These are phyloP conservation scores for Rickenella mellea DNA, from an alignment of 768 basidiomycete species.

Conservation along the genomic window DNA sequence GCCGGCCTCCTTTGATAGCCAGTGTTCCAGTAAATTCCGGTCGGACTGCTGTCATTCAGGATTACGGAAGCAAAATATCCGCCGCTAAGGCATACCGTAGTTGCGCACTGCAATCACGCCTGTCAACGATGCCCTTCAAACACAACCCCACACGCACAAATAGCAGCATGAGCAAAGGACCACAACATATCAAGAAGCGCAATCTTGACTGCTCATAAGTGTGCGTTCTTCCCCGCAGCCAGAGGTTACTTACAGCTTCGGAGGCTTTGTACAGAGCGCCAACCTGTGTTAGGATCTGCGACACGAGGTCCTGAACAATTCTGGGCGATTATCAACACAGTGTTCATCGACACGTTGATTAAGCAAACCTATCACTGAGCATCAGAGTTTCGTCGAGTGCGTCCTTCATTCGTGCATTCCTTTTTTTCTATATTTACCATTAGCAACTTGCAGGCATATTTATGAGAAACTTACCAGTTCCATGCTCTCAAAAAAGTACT, in stretches of 20 bases:
- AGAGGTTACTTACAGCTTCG: slow-evolving; percentile 55
- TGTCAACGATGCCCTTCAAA: slow-evolving; percentile 1
- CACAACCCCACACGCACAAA: slow-evolving; percentile 39
- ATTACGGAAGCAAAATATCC: not conserved
- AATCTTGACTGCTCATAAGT: slow-evolving; percentile 35
- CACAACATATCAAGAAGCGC: slow-evolving; percentile 85
- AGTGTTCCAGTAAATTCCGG: slow-evolving; percentile 88
- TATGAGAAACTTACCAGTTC: slow-evolving; percentile 52
- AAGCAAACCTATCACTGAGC: slow-evolving; percentile 65
- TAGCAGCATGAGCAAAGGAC: slow-evolving; percentile 78
- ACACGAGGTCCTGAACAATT: slow-evolving; percentile 71
- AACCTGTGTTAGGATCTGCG: slow-evolving; percentile 58
- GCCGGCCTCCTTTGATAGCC: slow-evolving; percentile 81
- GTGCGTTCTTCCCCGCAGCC: not conserved
- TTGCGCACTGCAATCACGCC: slow-evolving; percentile 29
- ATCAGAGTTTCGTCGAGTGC: slow-evolving; percentile 84
- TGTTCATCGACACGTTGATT: not conserved
- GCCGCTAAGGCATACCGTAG: slow-evolving; percentile 27
- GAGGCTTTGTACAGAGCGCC: slow-evolving; percentile 84
- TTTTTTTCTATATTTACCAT: slow-evolving; percentile 51
- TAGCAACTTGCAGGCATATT: not conserved
- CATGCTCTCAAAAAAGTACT: slow-evolving; percentile 69
- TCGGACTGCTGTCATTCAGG: slow-evolving; percentile 42
- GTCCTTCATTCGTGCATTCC: slow-evolving; percentile 85
- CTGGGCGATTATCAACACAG: slow-evolving; percentile 25